Evolutionary conservation across 2,329 filamentous ascomycete species (phyloP).

Genomic region (Colletotrichum tanaceti): DNA sequence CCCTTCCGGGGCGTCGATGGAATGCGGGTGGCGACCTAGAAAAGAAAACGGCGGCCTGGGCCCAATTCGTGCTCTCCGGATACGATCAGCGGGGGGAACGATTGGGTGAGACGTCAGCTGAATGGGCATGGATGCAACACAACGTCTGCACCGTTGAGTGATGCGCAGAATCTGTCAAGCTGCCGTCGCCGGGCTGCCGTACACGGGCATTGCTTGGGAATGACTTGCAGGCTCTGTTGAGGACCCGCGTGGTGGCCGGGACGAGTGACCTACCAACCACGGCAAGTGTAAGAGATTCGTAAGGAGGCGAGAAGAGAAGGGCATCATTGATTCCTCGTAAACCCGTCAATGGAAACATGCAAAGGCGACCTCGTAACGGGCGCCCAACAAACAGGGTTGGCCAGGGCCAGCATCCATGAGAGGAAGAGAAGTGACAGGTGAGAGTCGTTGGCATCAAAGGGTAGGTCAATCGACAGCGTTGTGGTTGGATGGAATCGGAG

Average conservation of each 20-base stretch:
- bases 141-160: neutral
- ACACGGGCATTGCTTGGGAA: constrained; percentile 1
- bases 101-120: neutral
- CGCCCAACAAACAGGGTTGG: neutral
- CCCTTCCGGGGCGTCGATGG: neutral
- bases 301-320: constrained; percentile 16
- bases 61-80: constrained; percentile 2
- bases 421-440: neutral
- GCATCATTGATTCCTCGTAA: constrained; percentile 22
- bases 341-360: constrained; percentile 14
- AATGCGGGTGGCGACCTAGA: neutral
- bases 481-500: neutral
- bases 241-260: neutral
- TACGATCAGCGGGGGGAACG: constrained; percentile 1
- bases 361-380: neutral
- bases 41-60: neutral
- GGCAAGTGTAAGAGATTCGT: constrained; percentile 24
- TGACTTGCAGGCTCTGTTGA: constrained; percentile 7
- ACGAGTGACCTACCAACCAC: neutral
- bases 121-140: neutral
- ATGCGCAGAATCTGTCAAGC: constrained; percentile 3
- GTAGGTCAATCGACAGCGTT: neutral
- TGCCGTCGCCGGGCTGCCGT: neutral
- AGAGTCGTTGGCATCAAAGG: neutral
- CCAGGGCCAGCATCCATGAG: neutral